Evolutionary conservation across 169 alveolate species (phyloP).

Genomic region (Plasmodium yoelii): DNA sequence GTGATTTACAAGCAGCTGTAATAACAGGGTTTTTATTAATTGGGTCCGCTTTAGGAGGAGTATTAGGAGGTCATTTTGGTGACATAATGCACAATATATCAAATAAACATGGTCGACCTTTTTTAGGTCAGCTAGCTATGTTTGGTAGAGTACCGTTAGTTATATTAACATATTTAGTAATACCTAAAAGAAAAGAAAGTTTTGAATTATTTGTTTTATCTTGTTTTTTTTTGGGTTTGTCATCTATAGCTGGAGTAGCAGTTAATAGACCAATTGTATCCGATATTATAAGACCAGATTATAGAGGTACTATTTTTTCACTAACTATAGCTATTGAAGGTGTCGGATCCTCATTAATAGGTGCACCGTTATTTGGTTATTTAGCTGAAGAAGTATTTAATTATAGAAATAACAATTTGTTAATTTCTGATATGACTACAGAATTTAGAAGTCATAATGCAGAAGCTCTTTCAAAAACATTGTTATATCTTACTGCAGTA

Average conservation of each 20-base stretch:
- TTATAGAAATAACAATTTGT: slow-evolving; percentile 84
- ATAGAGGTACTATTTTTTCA: slow-evolving; percentile 89
- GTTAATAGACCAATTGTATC: slow-evolving; percentile 92
- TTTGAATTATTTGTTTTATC: slow-evolving; percentile 60
- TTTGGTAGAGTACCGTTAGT: slow-evolving; percentile 70
- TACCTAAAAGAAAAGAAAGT: slow-evolving; percentile 56
- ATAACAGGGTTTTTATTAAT: slow-evolving; percentile 87
- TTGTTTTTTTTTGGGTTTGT: slow-evolving; percentile 87
- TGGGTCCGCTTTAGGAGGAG: slow-evolving; percentile 93
- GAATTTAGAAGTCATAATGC: slow-evolving; percentile 87
- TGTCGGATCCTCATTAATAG: slow-evolving; percentile 88
- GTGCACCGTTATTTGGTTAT: slow-evolving; percentile 92
- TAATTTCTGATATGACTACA: slow-evolving; percentile 86
- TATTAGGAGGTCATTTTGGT: slow-evolving; percentile 90
- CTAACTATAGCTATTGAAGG: slow-evolving; percentile 91
- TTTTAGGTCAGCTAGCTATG: slow-evolving; percentile 84
- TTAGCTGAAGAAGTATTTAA: slow-evolving; percentile 91
- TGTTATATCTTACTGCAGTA: slow-evolving; percentile 84
- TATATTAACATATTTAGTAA: slow-evolving; percentile 35
- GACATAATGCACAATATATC: slow-evolving; percentile 87
- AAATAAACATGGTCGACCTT: slow-evolving; percentile 90
- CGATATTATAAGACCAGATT: slow-evolving; percentile 91
- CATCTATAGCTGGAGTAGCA: slow-evolving; percentile 93
- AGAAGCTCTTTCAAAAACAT: slow-evolving; percentile 88
- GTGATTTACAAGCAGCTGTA: slow-evolving; percentile 89